Conservation (phyloP, 1,284 basidiomycete species). For the Peniophora sp. region DNA sequence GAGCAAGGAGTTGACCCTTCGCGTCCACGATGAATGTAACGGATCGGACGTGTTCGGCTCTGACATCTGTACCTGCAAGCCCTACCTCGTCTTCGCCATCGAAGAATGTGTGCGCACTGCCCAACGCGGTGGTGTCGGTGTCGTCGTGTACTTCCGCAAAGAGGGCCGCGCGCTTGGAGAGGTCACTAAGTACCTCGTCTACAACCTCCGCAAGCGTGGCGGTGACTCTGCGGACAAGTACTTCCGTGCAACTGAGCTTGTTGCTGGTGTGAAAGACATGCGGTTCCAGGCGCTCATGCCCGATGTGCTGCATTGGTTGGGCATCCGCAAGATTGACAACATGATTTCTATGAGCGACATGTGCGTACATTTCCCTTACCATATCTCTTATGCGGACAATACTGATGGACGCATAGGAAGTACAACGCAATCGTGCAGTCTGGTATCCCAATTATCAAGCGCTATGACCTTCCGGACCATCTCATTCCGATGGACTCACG, state of each 20-base stretch:
- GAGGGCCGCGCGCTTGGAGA: conserved; percentile 91
- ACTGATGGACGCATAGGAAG: conserved; percentile 51
- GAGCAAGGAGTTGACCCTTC: conserved; percentile 81
- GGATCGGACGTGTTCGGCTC: conserved; percentile 86
- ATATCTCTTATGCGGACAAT: conserved; percentile 2
- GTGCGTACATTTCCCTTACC: conserved; percentile 28
- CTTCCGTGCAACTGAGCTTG: conserved; percentile 89
- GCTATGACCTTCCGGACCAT: conserved; percentile 85
- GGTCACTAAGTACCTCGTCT: conserved; percentile 88
- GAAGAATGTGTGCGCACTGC: conserved; percentile 85
- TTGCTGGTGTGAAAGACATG: conserved; percentile 95
- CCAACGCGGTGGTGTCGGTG: conserved; percentile 86
- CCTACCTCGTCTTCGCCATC: conserved; percentile 89
- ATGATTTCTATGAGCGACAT: conserved; percentile 93
- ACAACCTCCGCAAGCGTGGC: conserved; percentile 92
- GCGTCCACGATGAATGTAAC: conserved; percentile 94
- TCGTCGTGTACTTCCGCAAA: conserved; percentile 93
- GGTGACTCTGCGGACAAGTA: conserved; percentile 91
- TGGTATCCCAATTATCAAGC: conserved; percentile 76
- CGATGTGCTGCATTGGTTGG: conserved; percentile 92
- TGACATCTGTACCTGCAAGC: conserved; percentile 94
- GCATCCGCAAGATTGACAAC: conserved; percentile 81
- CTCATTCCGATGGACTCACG: conserved; percentile 85
- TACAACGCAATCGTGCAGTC: conserved; percentile 87
- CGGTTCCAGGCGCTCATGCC: conserved; percentile 96